Percentiles rank a stretch among this genome's conserved stretches.
Evolutionary conservation across 140 eudicot genomes (phyloP).

Genomic region (Stevia rebaudiana): DNA sequence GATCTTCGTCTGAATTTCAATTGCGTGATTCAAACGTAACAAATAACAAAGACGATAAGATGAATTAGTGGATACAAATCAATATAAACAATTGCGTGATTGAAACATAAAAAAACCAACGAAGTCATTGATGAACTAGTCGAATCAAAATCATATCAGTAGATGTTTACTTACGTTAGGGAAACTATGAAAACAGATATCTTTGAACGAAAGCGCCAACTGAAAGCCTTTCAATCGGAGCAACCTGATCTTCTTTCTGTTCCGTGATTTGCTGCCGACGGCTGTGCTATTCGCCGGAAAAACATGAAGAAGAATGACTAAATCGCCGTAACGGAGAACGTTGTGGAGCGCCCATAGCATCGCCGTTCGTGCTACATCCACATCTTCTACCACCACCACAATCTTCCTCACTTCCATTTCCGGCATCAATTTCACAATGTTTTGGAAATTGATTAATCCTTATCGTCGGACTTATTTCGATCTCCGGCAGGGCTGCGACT

Average conservation of each 20-base stretch:
- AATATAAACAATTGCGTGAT: not conserved
- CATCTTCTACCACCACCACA: slow-evolving; percentile 81
- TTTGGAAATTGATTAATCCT: not conserved
- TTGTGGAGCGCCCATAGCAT: slow-evolving; percentile 83
- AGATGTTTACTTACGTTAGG: slow-evolving; percentile 47
- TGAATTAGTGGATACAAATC: not conserved
- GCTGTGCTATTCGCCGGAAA: slow-evolving; percentile 28
- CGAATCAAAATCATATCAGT: not conserved
- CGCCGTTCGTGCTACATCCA: slow-evolving; percentile 68
- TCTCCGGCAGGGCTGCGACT: not conserved
- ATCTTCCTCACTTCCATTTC: slow-evolving; percentile 59
- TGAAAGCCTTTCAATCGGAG: slow-evolving; percentile 79
- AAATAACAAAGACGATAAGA: not conserved
- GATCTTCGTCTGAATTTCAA: slow-evolving; percentile 58
- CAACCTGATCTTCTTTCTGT: slow-evolving; percentile 52
- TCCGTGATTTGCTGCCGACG: slow-evolving; percentile 33
- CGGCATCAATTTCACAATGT: not conserved
- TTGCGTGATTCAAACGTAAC: not conserved
- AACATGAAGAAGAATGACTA: slow-evolving; percentile 74
- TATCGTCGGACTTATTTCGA: not conserved
- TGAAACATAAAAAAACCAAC: not conserved
- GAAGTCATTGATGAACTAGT: not conserved
- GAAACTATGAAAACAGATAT: slow-evolving; percentile 51
- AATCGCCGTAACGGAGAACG: slow-evolving; percentile 63
- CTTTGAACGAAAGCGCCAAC: slow-evolving; percentile 76